Evolutionary conservation across 1,284 basidiomycete species (phyloP).

Genomic region (Ustilago lituana): DNA sequence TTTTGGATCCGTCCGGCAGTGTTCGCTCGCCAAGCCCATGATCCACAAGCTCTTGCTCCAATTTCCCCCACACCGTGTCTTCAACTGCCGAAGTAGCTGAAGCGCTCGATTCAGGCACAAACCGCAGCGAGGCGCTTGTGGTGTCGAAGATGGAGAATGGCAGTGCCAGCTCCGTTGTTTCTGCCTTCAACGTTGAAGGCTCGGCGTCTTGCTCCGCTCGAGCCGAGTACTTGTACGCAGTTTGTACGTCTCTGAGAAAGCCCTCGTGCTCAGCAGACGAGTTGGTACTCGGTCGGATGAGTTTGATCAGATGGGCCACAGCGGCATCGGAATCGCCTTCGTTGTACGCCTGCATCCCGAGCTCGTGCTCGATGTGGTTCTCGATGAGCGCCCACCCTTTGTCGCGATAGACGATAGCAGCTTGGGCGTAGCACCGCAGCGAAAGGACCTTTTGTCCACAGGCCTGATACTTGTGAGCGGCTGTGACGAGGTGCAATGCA

Average conservation of each 20-base stretch:
- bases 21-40: slow-evolving; percentile 17
- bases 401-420: slow-evolving; percentile 38
- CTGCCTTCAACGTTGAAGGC: not conserved
- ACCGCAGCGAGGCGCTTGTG: slow-evolving; percentile 11
- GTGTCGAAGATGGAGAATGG: slow-evolving; percentile 18
- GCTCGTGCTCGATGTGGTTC: slow-evolving; percentile 70
- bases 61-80: slow-evolving; percentile 25
- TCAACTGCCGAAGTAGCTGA: slow-evolving; percentile 10
- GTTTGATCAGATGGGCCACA: slow-evolving; percentile 68
- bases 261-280: slow-evolving; percentile 64
- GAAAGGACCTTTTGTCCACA: slow-evolving; percentile 69
- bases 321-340: slow-evolving; percentile 70
- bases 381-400: slow-evolving; percentile 69
- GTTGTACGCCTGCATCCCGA: slow-evolving; percentile 71
- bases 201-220: not conserved
- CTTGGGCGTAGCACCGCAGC: slow-evolving; percentile 49
- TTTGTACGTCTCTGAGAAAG: slow-evolving; percentile 69
- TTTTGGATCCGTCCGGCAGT: slow-evolving; percentile 9
- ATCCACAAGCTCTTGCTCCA: slow-evolving; percentile 32
- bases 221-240: slow-evolving; percentile 69
- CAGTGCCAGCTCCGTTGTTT: not conserved
- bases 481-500: slow-evolving; percentile 70
- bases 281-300: slow-evolving; percentile 37
- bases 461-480: slow-evolving; percentile 71
- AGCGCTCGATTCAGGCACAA: slow-evolving; percentile 25